These are phyloP conservation scores for Punctularia strigosozonata DNA, from an alignment of 768 basidiomycete genomes.

Conservation along the genomic window DNA sequence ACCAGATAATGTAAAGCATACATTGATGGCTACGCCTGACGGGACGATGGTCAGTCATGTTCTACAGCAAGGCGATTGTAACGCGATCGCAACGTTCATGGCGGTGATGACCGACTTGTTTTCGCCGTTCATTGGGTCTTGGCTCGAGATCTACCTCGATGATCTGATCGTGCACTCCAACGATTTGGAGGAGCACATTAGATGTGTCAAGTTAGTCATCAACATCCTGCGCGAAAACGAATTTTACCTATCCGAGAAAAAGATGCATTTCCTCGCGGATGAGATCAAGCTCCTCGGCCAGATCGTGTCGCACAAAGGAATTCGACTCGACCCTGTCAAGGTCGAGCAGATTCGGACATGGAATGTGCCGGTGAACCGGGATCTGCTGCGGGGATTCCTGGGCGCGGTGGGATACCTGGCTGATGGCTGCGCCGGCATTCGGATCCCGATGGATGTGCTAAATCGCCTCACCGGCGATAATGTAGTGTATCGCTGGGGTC, in stretches of 20 bases:
- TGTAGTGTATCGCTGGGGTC: conserved; percentile 8
- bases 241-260: conserved; percentile 23
- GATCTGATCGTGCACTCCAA: conserved; percentile 23
- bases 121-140: conserved; percentile 15
- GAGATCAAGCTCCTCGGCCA: conserved; percentile 20
- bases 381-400: conserved; percentile 21
- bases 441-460: conserved; percentile 18
- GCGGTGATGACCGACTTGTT: conserved; percentile 31
- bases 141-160: conserved; percentile 24
- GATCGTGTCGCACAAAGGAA: conserved; percentile 15
- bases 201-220: conserved; percentile 20
- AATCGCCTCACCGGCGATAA: conserved; percentile 4
- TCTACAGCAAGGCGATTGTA: conserved; percentile 22
- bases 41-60: conserved; percentile 32
- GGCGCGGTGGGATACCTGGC: conserved; percentile 26
- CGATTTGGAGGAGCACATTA: conserved; percentile 16
- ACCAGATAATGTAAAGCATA: conserved; percentile 10
- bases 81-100: conserved; percentile 28
- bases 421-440: conserved; percentile 12
- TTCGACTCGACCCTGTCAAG: conserved; percentile 17
- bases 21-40: conserved; percentile 15
- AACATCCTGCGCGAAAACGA: conserved; percentile 20
- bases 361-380: conserved; percentile 16
- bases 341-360: conserved; percentile 16
- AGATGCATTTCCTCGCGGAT: conserved; percentile 20